Conservation (phyloP, 208 protist species). For the Trypanosoma brucei region DNA sequence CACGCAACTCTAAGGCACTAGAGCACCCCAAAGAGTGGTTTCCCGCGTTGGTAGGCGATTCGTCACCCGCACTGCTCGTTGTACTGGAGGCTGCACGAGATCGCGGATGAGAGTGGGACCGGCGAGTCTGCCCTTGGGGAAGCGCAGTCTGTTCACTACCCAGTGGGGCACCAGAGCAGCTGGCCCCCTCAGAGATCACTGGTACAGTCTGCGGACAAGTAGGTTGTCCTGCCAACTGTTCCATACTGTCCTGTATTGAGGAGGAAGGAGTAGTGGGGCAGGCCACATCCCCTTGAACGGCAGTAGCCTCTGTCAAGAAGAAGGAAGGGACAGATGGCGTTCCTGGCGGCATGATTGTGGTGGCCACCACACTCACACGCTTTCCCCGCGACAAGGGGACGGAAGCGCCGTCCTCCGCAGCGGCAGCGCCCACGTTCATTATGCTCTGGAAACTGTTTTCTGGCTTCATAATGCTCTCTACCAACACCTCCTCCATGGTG, state of each 20-base stretch:
- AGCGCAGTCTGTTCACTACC: background rate
- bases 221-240: background rate
- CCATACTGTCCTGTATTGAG: background rate
- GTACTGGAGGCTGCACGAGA: background rate
- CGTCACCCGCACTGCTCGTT: background rate
- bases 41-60: background rate
- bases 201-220: background rate
- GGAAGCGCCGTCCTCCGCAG: slow-evolving; percentile 2
- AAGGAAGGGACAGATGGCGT: slow-evolving; percentile 7
- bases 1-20: background rate
- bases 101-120: background rate
- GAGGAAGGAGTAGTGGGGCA: background rate
- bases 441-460: slow-evolving; percentile 1
- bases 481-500: slow-evolving; percentile 6
- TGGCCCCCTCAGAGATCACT: background rate
- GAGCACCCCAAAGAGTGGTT: background rate
- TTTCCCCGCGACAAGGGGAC: background rate
- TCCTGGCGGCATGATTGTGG: background rate
- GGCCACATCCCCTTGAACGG: background rate
- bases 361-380: background rate
- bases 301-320: slow-evolving; percentile 12
- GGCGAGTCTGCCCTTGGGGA: background rate
- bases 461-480: slow-evolving; percentile 13
- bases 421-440: background rate
- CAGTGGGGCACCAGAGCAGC: background rate